Evolutionary conservation across 805 yeast genomes (phyloP).

Genomic region (Metschnikowia hibisci): DNA sequence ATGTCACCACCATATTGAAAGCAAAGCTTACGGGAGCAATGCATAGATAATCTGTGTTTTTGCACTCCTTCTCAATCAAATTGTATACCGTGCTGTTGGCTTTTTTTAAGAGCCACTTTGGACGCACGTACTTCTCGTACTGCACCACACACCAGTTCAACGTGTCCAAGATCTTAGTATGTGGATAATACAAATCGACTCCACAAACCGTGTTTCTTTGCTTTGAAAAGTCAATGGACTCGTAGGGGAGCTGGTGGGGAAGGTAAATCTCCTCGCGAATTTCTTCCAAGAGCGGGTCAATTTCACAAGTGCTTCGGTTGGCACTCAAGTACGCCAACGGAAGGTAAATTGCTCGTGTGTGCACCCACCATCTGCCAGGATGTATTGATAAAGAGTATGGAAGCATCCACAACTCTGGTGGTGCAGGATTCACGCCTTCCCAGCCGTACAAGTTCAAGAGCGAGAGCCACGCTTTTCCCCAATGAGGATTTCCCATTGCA

Average conservation of each 20-base stretch:
- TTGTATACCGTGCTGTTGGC: constrained; percentile 55
- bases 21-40: constrained; percentile 95
- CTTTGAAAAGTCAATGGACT: constrained; percentile 58
- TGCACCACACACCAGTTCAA: constrained; percentile 56
- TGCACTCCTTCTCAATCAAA: constrained; percentile 66
- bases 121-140: constrained; percentile 74
- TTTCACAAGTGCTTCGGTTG: constrained; percentile 48
- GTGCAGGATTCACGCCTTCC: constrained; percentile 98
- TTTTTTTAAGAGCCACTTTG: constrained; percentile 59
- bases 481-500: constrained; percentile 86
- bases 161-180: constrained; percentile 59
- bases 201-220: constrained; percentile 87
- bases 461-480: constrained; percentile 96
- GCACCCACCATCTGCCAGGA: constrained; percentile 99
- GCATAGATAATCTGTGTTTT: constrained; percentile 74
- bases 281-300: constrained; percentile 60
- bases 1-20: constrained; percentile 71
- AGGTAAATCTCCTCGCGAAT: constrained; percentile 77
- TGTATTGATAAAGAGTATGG: constrained; percentile 83
- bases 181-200: constrained; percentile 92
- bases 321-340: constrained; percentile 81
- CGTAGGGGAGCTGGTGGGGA: constrained; percentile 48
- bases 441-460: constrained; percentile 77
- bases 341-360: constrained; percentile 85
- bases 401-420: constrained; percentile 87